Conservation (phyloP, 2,329 filamentous ascomycete genomes). For the Penicillium oxalicum region DNA sequence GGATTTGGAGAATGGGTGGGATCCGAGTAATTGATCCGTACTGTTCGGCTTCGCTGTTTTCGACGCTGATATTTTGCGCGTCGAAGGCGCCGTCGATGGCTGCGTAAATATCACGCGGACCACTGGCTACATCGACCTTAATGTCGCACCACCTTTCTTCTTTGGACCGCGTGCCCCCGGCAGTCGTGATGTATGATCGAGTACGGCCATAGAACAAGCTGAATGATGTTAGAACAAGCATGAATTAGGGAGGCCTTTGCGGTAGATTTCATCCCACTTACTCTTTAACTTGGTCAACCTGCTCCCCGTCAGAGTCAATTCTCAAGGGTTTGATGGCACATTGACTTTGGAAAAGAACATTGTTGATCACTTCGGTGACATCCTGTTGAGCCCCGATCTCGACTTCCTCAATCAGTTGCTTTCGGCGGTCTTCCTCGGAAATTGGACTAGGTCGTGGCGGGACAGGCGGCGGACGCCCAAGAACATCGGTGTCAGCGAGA, state of each 20-base stretch:
- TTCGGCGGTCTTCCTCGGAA: conserved; percentile 28
- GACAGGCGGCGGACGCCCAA: conserved; percentile 52
- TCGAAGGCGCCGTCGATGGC: conserved; percentile 84
- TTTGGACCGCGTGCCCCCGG: conserved; percentile 43
- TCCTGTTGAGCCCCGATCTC: conserved; percentile 75
- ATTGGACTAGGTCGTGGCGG: conserved; percentile 46
- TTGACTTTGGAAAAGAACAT: conserved; percentile 83
- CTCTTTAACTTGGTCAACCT: conserved; percentile 72
- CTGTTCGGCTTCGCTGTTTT: conserved; percentile 52
- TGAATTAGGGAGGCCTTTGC: conserved; percentile 5
- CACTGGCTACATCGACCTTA: conserved; percentile 53
- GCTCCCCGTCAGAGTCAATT: conserved; percentile 63
- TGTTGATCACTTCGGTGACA: conserved; percentile 91
- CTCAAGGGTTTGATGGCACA: conserved; percentile 73
- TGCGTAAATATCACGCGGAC: conserved; percentile 66
- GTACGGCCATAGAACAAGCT: conserved; percentile 49
- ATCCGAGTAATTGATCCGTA: conserved; percentile 69
- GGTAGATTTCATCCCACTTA: conserved; percentile 24
- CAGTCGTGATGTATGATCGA: conserved; percentile 42
- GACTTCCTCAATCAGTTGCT: conserved; percentile 44
- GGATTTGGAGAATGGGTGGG: conserved; percentile 81
- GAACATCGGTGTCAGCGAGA: conserved; percentile 25
- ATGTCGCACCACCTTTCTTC: conserved; percentile 59
- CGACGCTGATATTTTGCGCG: conserved; percentile 64
- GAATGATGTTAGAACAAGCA: conserved; percentile 11